Evolutionary conservation across 164 flowering plant genomes (phyloP), one percentile per base, ranked within the genome.

Genomic region (Chloranthus sessilifolius): DNA sequence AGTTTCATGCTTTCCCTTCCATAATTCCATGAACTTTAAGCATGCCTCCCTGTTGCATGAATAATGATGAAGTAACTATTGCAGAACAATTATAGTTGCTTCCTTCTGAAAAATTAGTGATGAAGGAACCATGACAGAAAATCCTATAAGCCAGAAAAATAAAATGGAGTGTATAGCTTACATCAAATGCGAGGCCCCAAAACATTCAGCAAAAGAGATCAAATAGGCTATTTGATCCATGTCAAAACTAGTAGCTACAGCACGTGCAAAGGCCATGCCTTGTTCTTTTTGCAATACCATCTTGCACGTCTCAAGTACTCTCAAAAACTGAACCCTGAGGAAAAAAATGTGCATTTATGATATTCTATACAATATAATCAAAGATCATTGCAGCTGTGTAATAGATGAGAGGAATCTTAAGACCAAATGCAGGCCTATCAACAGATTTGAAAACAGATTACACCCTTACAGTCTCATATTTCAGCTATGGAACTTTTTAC

Each of bases 201-300:
- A 94, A 63, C 82, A 77, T 59, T 86, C 82, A 56, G 97, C 76
- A 81, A 94, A 89, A 7, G 83, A 75, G 21, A 89, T 43, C 66
- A 94, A 70, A 39, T 76, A 66, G 43, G 77, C 60, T 72, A 94
- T 69, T 55, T 73, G 70, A 60, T 94, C 92, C 63, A 86, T 71
- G 47, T 89, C 95, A 77, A 89, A 94, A 52, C 99, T 89, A 49
- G 99, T 95, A 53, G 97, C 99, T 14, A 75, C 83, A 56, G 99
- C 95, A 54, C 96, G 90, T 43, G 97, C 99, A 79, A 94, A 94
- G 41, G 99, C 97, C 99, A 94, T 89, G 26, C 86, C 95, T 72
- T 94, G 99, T 73, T 94, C 99, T 59, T 94, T 94, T 64, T 74
- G 84, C 52, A 94, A 76, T 58, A 75, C 76, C 17, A 55, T 66